Evolutionary conservation across 306 rosid genomes (phyloP), one percentile per base, ranked within the genome.

Genomic region (Senna siamea): DNA sequence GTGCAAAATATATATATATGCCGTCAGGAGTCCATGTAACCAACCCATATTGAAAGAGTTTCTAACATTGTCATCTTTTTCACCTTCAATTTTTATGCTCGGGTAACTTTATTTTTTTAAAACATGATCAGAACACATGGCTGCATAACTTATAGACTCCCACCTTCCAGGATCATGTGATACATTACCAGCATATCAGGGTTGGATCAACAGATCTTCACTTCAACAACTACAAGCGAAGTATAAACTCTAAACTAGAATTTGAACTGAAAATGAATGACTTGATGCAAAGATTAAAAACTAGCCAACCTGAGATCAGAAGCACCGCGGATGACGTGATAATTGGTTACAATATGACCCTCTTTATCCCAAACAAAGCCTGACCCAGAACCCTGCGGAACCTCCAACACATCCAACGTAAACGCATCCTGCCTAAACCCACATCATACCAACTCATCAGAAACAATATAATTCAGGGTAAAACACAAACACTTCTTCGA

Each of bases 291-390:
- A n/a, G n/a, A n/a, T 67, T 41, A 40, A 58, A 60, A 63, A 43
- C 8, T 53, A 61, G 44, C 86, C 37, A 70, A 95, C 99, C 87
- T 95, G 78, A 95, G 97, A 87, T 95, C 99, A 65, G 99, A 95
- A 74, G 99, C 99, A 79, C 99, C 99, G 26, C 99, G 92, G 69
- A 95, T 95, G 65, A 95, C 99, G 15, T 92, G 99, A 72, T 90
- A 95, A 83, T 95, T 95, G 73, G 99, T 95, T 75, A 95, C 99
- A 80, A 95, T 6, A 76, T 95, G 82, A 61, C 99, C 99, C 0
- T 83, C 47, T 74, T 64, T 90, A 73, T 95, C 99, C 99, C 99
- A 95, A 59, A 95, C 96, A 66, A 92, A 92, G 59, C 99, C 99
- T 0, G 99, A 95, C 6, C 99, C 99, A 2, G 99, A 95, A 7